Evolutionary conservation across 306 rosid species (phyloP).

Genomic region (Dryas octopetala): DNA sequence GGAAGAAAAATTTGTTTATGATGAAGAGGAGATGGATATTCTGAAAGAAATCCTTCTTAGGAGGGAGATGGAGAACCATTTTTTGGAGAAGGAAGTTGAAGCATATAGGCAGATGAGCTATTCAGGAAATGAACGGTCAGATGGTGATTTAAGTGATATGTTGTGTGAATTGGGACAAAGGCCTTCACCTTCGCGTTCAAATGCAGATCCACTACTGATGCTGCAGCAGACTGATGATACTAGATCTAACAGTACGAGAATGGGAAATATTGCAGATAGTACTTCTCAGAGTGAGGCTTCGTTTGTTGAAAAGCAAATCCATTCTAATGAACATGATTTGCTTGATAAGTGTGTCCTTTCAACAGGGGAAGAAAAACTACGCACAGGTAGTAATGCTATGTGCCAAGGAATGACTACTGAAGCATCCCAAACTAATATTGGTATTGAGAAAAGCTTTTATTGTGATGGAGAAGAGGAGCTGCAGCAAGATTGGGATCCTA

Average conservation of each 20-base stretch:
- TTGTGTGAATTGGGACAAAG: slow-evolving; percentile 36
- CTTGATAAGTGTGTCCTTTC: slow-evolving; percentile 25
- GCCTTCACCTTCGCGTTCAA: slow-evolving; percentile 31
- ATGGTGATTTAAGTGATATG: slow-evolving; percentile 31
- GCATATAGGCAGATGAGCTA: slow-evolving; percentile 52
- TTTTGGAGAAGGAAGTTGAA: slow-evolving; percentile 73
- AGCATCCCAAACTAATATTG: slow-evolving; percentile 21
- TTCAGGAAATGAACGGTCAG: slow-evolving; percentile 37
- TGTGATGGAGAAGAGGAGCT: slow-evolving; percentile 31
- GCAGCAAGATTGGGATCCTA: slow-evolving; percentile 27
- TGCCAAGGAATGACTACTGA: slow-evolving; percentile 19
- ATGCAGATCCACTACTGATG: slow-evolving; percentile 26
- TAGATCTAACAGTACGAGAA: slow-evolving; percentile 19
- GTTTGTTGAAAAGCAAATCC: slow-evolving; percentile 27
- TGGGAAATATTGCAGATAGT: slow-evolving; percentile 12
- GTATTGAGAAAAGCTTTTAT: slow-evolving; percentile 19
- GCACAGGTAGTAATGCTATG: slow-evolving; percentile 15
- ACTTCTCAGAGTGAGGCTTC: slow-evolving; percentile 28
- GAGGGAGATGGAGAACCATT: slow-evolving; percentile 75
- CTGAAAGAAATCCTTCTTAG: slow-evolving; percentile 79
- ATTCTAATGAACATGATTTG: slow-evolving; percentile 24
- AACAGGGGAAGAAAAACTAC: slow-evolving; percentile 12
- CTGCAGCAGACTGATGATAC: slow-evolving; percentile 26
- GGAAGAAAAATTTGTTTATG: slow-evolving; percentile 76
- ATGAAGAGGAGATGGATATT: slow-evolving; percentile 82